phyloP scores from a whole-genome alignment of 2,329 filamentous ascomycete species.

The Colletotrichum sp. region DNA sequence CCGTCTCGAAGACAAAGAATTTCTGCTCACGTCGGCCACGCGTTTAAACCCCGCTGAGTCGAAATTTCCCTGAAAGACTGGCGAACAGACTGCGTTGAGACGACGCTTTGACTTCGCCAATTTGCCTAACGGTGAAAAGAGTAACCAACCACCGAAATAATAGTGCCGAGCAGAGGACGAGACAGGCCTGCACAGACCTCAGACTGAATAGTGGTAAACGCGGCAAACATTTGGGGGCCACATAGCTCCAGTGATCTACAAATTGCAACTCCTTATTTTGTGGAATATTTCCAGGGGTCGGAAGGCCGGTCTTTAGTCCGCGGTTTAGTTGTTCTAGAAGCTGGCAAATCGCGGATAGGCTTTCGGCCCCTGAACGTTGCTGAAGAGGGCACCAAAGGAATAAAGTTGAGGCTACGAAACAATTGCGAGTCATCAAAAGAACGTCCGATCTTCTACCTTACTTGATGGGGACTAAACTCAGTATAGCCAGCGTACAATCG shows the following conservation, averaged over 20 bases:
- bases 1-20: neutral
- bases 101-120: neutral
- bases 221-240: neutral
- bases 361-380: neutral
- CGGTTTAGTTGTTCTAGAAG: neutral
- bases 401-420: conserved; percentile 6
- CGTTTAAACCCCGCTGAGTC: neutral
- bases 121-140: neutral
- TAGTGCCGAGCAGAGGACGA: neutral
- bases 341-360: neutral
- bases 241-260: neutral
- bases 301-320: neutral
- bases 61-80: neutral
- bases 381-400: neutral
- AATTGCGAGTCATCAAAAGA: neutral
- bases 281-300: neutral
- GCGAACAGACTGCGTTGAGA: neutral
- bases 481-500: neutral
- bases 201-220: neutral
- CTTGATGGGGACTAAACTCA: neutral
- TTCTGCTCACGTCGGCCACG: neutral
- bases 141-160: neutral
- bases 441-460: neutral
- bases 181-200: neutral
- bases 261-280: neutral